Evolutionary conservation across 106 monocot species (phyloP).

Genomic region (Apostasia shenzhenica): DNA sequence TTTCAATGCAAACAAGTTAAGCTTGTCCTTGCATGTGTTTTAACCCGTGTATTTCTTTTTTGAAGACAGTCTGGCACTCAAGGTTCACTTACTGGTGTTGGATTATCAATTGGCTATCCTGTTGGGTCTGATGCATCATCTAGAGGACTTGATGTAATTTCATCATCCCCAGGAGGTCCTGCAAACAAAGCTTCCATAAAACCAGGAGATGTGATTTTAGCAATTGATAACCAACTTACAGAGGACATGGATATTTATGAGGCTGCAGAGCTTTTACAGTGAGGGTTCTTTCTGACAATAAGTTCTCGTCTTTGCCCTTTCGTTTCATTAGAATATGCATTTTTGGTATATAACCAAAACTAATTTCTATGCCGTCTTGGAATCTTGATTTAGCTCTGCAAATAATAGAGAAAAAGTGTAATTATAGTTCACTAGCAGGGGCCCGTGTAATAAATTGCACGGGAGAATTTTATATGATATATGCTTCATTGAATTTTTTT

Average conservation of each 20-base stretch:
- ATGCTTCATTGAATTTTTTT: no score
- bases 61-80: constrained; percentile 98
- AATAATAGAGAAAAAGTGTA: no score
- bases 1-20: background rate
- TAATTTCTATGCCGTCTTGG: background rate
- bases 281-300: constrained; percentile 18
- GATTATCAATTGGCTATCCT: constrained; percentile 94
- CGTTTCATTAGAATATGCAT: background rate
- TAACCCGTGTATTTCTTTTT: constrained; percentile 25
- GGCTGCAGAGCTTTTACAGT: constrained; percentile 90
- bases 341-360: background rate
- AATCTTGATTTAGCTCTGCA: no score
- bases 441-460: no score
- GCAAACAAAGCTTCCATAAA: constrained; percentile 72
- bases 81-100: constrained; percentile 93
- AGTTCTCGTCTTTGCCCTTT: background rate
- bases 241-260: constrained; percentile 99
- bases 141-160: constrained; percentile 67
- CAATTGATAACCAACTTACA: constrained; percentile 66
- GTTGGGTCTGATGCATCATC: constrained; percentile 41
- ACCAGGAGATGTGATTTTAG: constrained; percentile 82
- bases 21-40: background rate
- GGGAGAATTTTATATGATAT: no score
- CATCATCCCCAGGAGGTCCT: constrained; percentile 81
- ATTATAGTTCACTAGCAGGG: no score